phyloP scores from a whole-genome alignment of 805 yeast genomes.

The Kuraishia floccosa region DNA sequence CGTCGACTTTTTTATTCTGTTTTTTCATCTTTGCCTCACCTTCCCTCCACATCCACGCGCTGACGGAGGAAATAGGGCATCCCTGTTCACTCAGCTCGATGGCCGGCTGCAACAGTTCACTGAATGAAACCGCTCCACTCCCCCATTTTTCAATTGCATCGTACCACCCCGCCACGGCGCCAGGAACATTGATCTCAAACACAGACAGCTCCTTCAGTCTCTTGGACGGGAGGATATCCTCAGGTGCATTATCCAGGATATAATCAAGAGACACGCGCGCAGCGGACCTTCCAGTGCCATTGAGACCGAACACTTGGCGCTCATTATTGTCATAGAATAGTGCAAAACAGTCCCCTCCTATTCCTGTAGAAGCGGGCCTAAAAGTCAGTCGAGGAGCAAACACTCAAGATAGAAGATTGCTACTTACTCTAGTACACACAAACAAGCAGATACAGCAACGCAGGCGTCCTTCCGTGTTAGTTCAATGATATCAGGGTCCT shows the following conservation, averaged over 20 bases:
- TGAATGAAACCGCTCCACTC: conserved; percentile 49
- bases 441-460: conserved; percentile 45
- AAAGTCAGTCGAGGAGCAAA: too few relatives aligned
- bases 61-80: conserved; percentile 49
- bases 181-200: conserved; percentile 62
- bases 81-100: conserved; percentile 63
- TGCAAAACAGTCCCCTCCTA: conserved; percentile 61
- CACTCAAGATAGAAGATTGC: too few relatives aligned
- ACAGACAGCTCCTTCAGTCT: conserved; percentile 44
- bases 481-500: too few relatives aligned
- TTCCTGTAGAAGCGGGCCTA: conserved; percentile 52
- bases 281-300: conserved; percentile 71
- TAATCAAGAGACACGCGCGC: conserved; percentile 32
- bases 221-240: conserved; percentile 27
- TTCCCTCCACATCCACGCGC: conserved; percentile 37
- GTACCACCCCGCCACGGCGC: conserved; percentile 72
- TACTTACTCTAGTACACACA: conserved; percentile 45
- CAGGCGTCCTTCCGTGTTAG: too few relatives aligned
- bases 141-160: conserved; percentile 68
- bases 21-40: conserved; percentile 24
- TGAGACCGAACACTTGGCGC: conserved; percentile 49
- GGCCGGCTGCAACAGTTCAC: conserved; percentile 50
- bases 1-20: conserved; percentile 18
- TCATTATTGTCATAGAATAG: conserved; percentile 40
- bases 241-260: conserved; percentile 24